Evolutionary conservation across 306 rosid species (phyloP).

Genomic region (Sicyos edulis): DNA sequence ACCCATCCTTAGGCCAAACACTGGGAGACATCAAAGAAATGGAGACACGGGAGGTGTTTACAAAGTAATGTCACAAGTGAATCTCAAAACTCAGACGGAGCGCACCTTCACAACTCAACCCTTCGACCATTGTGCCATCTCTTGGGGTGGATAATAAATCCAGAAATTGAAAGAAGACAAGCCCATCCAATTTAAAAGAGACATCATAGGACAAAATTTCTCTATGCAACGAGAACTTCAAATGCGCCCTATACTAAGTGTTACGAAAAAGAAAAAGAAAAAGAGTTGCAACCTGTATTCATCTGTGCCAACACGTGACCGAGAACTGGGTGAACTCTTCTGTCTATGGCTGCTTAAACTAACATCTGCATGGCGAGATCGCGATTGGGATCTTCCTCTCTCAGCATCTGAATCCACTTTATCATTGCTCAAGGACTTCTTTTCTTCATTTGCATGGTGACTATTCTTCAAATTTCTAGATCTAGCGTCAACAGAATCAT

Average conservation of each 20-base stretch:
- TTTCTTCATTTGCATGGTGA: conserved; percentile 62
- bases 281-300: conserved; percentile 54
- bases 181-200: neutral
- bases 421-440: conserved; percentile 53
- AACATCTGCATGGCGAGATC: conserved; percentile 56
- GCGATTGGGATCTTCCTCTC: conserved; percentile 69
- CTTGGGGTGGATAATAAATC: too few species aligned
- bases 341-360: conserved; percentile 45
- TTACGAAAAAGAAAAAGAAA: neutral
- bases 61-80: too few species aligned
- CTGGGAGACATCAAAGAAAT: too few species aligned
- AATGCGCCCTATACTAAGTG: neutral
- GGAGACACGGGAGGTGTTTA: too few species aligned
- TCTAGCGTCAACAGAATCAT: conserved; percentile 58
- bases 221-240: neutral
- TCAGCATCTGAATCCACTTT: conserved; percentile 66
- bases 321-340: conserved; percentile 64
- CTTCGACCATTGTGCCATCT: too few species aligned
- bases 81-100: too few species aligned
- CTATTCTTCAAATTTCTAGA: conserved; percentile 49
- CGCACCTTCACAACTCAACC: too few species aligned
- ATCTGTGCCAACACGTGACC: conserved; percentile 51
- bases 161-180: neutral
- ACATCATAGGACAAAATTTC: neutral
- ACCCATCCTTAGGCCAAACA: too few species aligned